phyloP scores from a whole-genome alignment of 495 filamentous ascomycete genomes.

The Mytilinidion resinicola region DNA sequence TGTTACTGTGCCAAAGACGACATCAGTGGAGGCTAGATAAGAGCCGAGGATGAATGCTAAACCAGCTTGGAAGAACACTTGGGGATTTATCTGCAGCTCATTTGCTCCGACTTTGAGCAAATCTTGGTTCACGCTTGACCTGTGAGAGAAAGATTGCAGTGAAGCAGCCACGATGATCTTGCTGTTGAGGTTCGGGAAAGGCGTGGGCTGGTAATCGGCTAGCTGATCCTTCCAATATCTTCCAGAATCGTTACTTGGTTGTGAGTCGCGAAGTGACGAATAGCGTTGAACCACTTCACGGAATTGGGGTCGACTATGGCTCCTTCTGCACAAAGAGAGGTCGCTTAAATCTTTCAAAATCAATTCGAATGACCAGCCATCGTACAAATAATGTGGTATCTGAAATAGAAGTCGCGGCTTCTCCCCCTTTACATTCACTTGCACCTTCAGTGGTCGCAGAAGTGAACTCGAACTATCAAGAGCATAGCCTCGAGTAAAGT shows the following conservation, averaged over 20 bases:
- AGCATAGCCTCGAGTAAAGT: slow-evolving; percentile 29
- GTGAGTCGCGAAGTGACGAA: slow-evolving; percentile 14
- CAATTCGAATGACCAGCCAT: slow-evolving; percentile 77
- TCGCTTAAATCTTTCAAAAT: slow-evolving; percentile 56
- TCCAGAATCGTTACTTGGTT: slow-evolving; percentile 30
- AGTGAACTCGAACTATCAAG: slow-evolving; percentile 40
- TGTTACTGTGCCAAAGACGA: slow-evolving; percentile 66
- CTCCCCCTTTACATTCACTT: slow-evolving; percentile 36
- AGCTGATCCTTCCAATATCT: slow-evolving; percentile 55
- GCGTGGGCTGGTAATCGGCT: slow-evolving; percentile 36
- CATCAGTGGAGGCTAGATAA: slow-evolving; percentile 58
- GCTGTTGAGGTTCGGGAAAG: slow-evolving; percentile 43
- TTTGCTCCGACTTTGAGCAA: slow-evolving; percentile 1
- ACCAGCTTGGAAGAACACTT: slow-evolving; percentile 65
- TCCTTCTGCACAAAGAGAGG: slow-evolving; percentile 31
- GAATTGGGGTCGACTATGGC: slow-evolving; percentile 47
- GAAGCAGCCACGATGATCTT: slow-evolving; percentile 3
- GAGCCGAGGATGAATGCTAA: slow-evolving; percentile 57
- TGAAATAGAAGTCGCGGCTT: slow-evolving; percentile 40
- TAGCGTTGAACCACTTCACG: slow-evolving; percentile 41
- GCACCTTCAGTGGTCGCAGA: slow-evolving; percentile 52
- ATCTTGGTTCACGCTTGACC: not conserved
- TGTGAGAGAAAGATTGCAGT: not conserved
- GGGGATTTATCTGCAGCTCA: slow-evolving; percentile 37
- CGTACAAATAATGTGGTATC: slow-evolving; percentile 74